Evolutionary conservation across 495 filamentous ascomycete species (phyloP).

Genomic region (Chaetomium tenue): DNA sequence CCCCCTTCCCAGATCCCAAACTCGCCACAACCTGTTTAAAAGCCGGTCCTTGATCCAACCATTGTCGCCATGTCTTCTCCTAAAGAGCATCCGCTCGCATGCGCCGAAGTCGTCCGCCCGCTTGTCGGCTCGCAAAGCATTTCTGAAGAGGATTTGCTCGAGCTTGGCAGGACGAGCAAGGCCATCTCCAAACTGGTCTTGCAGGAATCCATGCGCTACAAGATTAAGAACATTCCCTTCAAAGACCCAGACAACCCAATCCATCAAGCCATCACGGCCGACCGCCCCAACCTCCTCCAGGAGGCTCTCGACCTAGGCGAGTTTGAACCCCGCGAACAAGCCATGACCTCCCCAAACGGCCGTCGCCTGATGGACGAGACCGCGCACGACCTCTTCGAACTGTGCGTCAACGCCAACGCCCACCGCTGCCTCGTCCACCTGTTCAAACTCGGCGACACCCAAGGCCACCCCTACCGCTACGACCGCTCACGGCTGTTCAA

Average conservation of each 20-base stretch:
- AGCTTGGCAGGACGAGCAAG: not conserved
- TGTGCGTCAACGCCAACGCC: slow-evolving; percentile 3
- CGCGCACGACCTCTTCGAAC: not conserved
- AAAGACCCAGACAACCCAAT: not conserved
- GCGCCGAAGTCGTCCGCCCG: not conserved
- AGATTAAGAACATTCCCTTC: not conserved
- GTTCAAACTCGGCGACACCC: not conserved
- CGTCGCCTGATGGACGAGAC: not conserved
- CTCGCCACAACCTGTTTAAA: too few relatives aligned
- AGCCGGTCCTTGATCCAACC: too few relatives aligned
- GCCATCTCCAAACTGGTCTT: not conserved
- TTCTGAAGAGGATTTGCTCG: not conserved
- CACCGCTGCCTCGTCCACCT: not conserved
- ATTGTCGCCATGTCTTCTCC: not conserved
- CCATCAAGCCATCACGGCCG: not conserved
- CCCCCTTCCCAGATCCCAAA: too few relatives aligned
- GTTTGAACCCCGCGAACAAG: not conserved
- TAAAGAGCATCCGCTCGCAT: not conserved
- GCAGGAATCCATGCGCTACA: not conserved
- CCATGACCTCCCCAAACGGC: not conserved
- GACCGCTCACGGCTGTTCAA: not conserved
- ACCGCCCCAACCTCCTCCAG: not conserved
- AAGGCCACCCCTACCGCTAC: not conserved
- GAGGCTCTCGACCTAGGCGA: slow-evolving; percentile 4
- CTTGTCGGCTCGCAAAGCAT: not conserved